Percentiles rank a stretch among this genome's conserved stretches.
Conservation (phyloP, 2,329 filamentous ascomycete species). For the Trichoderma breve region DNA sequence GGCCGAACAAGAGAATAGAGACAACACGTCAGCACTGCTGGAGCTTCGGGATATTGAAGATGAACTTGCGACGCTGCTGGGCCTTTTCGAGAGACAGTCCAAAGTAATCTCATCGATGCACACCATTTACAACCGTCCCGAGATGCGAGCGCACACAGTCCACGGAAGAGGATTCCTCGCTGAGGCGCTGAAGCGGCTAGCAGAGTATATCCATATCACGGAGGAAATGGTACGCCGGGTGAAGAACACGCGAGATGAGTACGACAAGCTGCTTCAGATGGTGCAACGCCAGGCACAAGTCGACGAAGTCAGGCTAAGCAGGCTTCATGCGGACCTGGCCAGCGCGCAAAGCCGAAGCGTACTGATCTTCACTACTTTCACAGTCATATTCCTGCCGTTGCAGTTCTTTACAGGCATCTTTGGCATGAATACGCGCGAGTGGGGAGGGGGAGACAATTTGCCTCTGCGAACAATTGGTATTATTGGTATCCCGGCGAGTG, state of each 20-base stretch:
- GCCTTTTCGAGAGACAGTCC: conserved; percentile 58
- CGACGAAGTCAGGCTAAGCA: conserved; percentile 61
- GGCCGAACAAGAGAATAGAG: conserved; percentile 57
- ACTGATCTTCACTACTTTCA: conserved; percentile 65
- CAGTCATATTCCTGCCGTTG: conserved; percentile 61
- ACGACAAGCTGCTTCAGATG: conserved; percentile 65
- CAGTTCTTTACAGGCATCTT: conserved; percentile 66
- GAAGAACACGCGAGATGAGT: conserved; percentile 57
- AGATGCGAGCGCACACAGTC: conserved; percentile 41
- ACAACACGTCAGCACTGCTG: conserved; percentile 60
- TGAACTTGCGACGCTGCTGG: conserved; percentile 56
- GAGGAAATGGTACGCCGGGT: conserved; percentile 59
- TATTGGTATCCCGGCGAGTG: conserved; percentile 49
- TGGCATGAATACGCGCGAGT: conserved; percentile 63
- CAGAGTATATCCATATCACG: conserved; percentile 54
- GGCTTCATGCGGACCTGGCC: conserved; percentile 61
- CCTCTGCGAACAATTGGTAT: conserved; percentile 45
- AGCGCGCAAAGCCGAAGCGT: conserved; percentile 61
- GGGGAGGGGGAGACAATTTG: conserved; percentile 50
- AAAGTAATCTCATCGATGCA: conserved; percentile 49
- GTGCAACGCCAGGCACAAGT: conserved; percentile 66
- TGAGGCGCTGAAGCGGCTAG: conserved; percentile 51
- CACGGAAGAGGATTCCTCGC: conserved; percentile 52
- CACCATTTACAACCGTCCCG: conserved; percentile 41
- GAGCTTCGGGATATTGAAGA: conserved; percentile 65